These are phyloP conservation scores for Hypoxylon sp. DNA, from an alignment of 2,329 filamentous ascomycete species.

Conservation along the genomic window DNA sequence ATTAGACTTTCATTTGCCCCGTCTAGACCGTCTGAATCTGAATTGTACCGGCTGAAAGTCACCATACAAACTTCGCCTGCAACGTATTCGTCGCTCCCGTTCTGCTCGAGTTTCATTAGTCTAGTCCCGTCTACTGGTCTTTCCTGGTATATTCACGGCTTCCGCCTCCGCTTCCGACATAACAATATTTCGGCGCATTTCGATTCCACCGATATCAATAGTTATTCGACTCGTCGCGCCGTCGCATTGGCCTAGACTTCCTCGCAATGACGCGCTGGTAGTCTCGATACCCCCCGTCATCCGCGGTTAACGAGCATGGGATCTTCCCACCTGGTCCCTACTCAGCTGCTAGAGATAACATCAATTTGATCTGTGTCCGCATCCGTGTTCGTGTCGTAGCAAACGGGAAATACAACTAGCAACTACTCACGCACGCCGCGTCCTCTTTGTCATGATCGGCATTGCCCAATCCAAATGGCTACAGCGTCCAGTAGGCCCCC, in stretches of 20 bases:
- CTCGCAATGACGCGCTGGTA: slow-evolving; percentile 47
- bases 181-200: slow-evolving; percentile 24
- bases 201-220: slow-evolving; percentile 21
- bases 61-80: slow-evolving; percentile 35
- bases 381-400: slow-evolving; percentile 38
- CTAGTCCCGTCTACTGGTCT: background rate
- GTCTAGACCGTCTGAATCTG: slow-evolving; percentile 21
- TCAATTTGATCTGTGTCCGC: slow-evolving; percentile 7
- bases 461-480: slow-evolving; percentile 47
- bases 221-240: slow-evolving; percentile 17
- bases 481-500: slow-evolving; percentile 46
- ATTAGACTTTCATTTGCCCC: slow-evolving; percentile 37
- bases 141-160: background rate
- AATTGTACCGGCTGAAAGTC: slow-evolving; percentile 34
- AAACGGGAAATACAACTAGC: slow-evolving; percentile 23
- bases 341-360: slow-evolving; percentile 41
- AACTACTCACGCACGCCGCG: slow-evolving; percentile 2
- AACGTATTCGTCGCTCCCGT: slow-evolving; percentile 37
- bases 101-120: slow-evolving; percentile 19
- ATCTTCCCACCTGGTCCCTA: slow-evolving; percentile 41
- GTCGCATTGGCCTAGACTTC: slow-evolving; percentile 33
- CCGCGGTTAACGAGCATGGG: slow-evolving; percentile 48
- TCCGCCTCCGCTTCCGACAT: background rate
- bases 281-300: slow-evolving; percentile 32
- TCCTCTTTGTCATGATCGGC: slow-evolving; percentile 45